Evolutionary conservation across 1,284 basidiomycete species (phyloP).

Genomic region (Trametes versicolor): DNA sequence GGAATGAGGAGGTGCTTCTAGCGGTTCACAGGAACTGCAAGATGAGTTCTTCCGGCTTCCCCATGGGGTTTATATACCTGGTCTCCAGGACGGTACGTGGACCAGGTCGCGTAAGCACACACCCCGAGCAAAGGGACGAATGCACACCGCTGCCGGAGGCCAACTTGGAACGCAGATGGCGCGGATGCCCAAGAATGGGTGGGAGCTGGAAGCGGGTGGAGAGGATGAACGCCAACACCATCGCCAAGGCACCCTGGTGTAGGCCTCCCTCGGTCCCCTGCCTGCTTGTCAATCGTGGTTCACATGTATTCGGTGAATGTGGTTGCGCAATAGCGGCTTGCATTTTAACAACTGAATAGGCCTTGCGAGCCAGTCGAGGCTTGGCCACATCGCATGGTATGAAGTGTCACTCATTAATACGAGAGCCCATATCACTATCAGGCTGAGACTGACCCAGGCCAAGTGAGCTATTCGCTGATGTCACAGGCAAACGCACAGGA

Average conservation of each 20-base stretch:
- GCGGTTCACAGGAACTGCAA: not conserved
- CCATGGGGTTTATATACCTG: not conserved
- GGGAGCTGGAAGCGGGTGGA: not conserved
- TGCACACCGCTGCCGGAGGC: not conserved
- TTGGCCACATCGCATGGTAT: too few species aligned
- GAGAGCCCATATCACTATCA: too few species aligned
- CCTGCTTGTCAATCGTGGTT: not conserved
- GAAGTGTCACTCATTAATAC: too few species aligned
- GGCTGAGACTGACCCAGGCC: not conserved
- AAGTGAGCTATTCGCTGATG: not conserved
- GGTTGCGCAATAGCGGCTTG: not conserved
- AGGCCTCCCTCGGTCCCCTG: not conserved
- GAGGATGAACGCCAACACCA: constrained; percentile 5
- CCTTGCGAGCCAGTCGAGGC: too few species aligned
- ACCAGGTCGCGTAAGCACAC: not conserved
- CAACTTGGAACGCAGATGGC: constrained; percentile 4
- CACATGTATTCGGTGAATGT: not conserved
- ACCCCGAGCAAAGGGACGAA: not conserved
- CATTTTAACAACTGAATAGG: not conserved
- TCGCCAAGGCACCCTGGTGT: not conserved
- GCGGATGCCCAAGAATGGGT: constrained; percentile 3
- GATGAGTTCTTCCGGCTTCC: not conserved
- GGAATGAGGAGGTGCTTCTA: not conserved
- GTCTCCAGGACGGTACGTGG: not conserved
- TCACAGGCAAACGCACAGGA: not conserved